These are phyloP conservation scores for Leptodontidium sp. DNA, from an alignment of 2,329 filamentous ascomycete genomes.

Conservation along the genomic window DNA sequence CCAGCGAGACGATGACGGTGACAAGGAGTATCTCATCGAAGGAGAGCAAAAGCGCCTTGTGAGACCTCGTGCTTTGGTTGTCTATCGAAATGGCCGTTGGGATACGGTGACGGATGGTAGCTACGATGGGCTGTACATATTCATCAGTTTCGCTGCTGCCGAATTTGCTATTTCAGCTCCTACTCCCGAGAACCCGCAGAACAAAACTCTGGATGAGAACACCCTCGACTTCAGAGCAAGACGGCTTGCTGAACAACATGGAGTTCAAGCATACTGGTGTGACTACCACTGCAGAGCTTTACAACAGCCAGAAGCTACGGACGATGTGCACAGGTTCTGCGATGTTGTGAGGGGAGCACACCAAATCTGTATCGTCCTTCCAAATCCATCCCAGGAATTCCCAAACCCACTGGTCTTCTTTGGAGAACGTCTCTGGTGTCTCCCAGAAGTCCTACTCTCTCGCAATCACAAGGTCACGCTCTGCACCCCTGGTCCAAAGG, in stretches of 20 bases:
- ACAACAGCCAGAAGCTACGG: conserved; percentile 10
- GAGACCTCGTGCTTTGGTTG: conserved; percentile 11
- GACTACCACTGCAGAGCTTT: conserved; percentile 5
- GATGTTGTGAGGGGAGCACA: conserved; percentile 6
- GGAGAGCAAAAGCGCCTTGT: conserved; percentile 9
- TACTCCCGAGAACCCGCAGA: neutral
- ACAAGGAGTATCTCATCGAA: conserved; percentile 2
- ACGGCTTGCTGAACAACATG: neutral
- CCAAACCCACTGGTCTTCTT: conserved; percentile 3
- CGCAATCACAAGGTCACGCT: conserved; percentile 17
- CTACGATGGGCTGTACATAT: conserved; percentile 10
- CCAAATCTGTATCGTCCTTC: conserved; percentile 14
- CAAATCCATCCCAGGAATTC: conserved; percentile 1
- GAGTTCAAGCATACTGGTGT: conserved; percentile 13
- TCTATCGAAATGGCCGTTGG: conserved; percentile 9
- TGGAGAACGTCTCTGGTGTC: conserved; percentile 2
- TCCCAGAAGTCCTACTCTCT: conserved; percentile 6
- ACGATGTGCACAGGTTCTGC: conserved; percentile 11
- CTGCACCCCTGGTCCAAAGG: neutral
- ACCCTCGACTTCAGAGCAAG: conserved; percentile 9
- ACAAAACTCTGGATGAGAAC: neutral
- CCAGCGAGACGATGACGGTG: neutral
- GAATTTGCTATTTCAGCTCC: neutral
- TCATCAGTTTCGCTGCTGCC: conserved; percentile 15
- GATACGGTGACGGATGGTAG: conserved; percentile 6